Base-by-base conservation (phyloP, 2,329 filamentous ascomycete species). In the Canariomyces notabilis region DNA sequence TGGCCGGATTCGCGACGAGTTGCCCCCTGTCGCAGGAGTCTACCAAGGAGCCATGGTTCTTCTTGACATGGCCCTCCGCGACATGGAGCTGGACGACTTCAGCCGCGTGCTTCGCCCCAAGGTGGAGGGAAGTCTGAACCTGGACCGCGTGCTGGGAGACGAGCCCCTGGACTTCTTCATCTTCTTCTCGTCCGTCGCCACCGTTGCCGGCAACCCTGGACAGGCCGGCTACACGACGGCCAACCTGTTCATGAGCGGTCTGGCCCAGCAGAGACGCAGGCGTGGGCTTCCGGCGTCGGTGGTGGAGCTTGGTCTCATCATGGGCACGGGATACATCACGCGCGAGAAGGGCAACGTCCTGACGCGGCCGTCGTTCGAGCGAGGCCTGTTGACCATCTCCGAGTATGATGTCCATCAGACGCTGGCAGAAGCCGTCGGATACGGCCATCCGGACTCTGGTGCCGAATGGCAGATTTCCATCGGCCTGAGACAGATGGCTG, bases 191-290 rank as follows among this genome's bases (percentile, higher is more conserved):
- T 72, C 69, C 0, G 59, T 66, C 1, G 64, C 67, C 23, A 66
- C 67, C 1, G 57, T 76, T 12, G 58, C 71, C 5, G 73, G 74
- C 4, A 72, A 71, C 41, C 53, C 64, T 5, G 66, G 68, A 3
- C 63, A 77, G 44, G 63, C 71, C 9, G 73, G 69, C 48, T 72
- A 72, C 44, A 60, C 63, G 1, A 66, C 67, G 1, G 68, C 62
- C 6, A 67, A 66, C 34, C 61, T 60, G 2, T 69, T 62, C 54
- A 52, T 57, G 49, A 42, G 38, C 35, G 35, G 42, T 3, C 18
- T 57, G 3, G 56, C 57, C 0, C 40, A 43, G 1, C 31, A 51
- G 11, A 50, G 56, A 2, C 37, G 53, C 5, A 42, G 44, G 16
- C 51, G 56, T 2, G 52, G 57, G 4, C 37, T 57, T 2, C 6